These are phyloP conservation scores for Alternaria brassicae DNA, from an alignment of 2,329 filamentous ascomycete species.

Conservation along the genomic window DNA sequence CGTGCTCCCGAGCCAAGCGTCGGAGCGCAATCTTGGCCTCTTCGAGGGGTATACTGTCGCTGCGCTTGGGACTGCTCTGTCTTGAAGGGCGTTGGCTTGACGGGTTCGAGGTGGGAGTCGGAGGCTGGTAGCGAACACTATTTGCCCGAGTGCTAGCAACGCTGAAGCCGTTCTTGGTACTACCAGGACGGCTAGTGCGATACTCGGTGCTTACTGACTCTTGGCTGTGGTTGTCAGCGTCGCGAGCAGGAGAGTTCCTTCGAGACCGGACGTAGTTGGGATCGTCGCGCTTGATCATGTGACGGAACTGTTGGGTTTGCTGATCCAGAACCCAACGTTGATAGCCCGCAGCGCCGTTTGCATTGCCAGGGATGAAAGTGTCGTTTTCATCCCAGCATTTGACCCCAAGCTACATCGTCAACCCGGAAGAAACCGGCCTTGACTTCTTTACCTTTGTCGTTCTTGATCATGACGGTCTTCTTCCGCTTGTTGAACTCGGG, in stretches of 20 bases:
- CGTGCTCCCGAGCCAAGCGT: slow-evolving; percentile 38
- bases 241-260: slow-evolving; percentile 32
- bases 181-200: slow-evolving; percentile 31
- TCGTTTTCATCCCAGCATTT: slow-evolving; percentile 59
- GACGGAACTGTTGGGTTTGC: slow-evolving; percentile 48
- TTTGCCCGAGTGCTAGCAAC: slow-evolving; percentile 38
- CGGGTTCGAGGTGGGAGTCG: slow-evolving; percentile 27
- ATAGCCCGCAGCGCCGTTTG: slow-evolving; percentile 39
- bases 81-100: slow-evolving; percentile 35
- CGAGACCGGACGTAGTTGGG: slow-evolving; percentile 42
- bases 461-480: slow-evolving; percentile 51
- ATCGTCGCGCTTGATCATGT: slow-evolving; percentile 50
- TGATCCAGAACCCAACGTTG: slow-evolving; percentile 58
- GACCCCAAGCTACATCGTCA: slow-evolving; percentile 60
- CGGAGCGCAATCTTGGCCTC: slow-evolving; percentile 38
- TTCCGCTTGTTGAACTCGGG: slow-evolving; percentile 58
- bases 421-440: slow-evolving; percentile 58
- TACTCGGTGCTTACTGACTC: slow-evolving; percentile 43
- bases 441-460: slow-evolving; percentile 49
- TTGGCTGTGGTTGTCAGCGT: slow-evolving; percentile 31
- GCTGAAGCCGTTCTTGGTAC: slow-evolving; percentile 36
- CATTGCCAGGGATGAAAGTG: slow-evolving; percentile 58
- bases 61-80: slow-evolving; percentile 37
- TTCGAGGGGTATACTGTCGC: slow-evolving; percentile 39
- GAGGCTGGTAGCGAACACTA: slow-evolving; percentile 35